Percentiles rank a stretch among this genome's conserved stretches.
Conservation (phyloP, 345 rosid species). For the Hibiscus tridactylites region DNA sequence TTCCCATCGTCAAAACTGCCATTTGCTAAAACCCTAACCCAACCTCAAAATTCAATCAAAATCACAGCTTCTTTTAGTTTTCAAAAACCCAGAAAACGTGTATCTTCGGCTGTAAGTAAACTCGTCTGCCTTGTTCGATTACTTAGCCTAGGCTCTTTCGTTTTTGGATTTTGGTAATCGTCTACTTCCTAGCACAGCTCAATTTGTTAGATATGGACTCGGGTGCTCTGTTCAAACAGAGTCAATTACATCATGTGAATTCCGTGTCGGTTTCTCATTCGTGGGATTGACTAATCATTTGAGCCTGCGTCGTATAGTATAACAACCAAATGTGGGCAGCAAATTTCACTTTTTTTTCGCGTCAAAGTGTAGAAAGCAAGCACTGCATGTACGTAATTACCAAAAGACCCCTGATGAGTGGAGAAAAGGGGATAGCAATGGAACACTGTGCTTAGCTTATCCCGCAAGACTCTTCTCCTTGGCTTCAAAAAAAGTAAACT, state of each 20-base stretch:
- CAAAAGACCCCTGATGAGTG: neutral
- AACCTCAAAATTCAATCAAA: neutral
- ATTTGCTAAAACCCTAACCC: slow-evolving; percentile 11
- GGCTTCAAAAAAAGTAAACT: neutral
- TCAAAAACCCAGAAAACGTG: neutral
- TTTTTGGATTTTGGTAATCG: too few species aligned
- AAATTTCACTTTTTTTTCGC: neutral
- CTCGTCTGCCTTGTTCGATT: neutral
- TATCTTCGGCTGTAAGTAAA: neutral
- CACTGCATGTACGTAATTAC: neutral
- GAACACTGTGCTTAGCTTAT: neutral
- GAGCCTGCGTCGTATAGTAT: neutral
- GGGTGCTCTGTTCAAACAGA: neutral
- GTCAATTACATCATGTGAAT: neutral
- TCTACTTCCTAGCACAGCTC: too few species aligned
- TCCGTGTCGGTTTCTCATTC: neutral
- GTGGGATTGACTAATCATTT: neutral
- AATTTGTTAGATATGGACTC: too few species aligned
- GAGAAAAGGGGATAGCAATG: neutral
- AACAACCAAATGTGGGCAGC: neutral
- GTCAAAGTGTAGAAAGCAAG: neutral
- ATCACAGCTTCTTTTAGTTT: neutral
- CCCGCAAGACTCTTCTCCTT: neutral
- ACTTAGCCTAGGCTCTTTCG: neutral
- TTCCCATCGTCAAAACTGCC: slow-evolving; percentile 39